These are phyloP conservation scores for Lachnellula willkommii DNA, from an alignment of 2,329 filamentous ascomycete species.

Conservation along the genomic window DNA sequence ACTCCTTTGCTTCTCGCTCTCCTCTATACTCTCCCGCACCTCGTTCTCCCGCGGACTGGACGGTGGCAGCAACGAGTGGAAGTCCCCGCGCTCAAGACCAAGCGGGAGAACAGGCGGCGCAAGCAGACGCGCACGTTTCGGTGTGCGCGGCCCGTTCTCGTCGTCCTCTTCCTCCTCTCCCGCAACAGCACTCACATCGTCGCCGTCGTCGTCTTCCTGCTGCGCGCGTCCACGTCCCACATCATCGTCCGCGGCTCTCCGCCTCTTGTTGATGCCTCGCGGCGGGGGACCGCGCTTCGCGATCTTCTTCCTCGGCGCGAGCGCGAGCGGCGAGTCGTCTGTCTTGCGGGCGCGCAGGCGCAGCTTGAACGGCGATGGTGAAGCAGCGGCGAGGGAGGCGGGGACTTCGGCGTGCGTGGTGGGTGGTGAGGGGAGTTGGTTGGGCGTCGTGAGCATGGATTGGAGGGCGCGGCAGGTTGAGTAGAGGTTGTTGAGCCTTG, in stretches of 20 bases:
- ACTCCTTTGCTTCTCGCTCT: constrained; percentile 20
- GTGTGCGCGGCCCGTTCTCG: constrained; percentile 39
- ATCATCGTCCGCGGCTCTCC: constrained; percentile 43
- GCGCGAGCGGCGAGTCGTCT: constrained; percentile 8
- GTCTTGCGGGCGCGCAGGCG: constrained; percentile 46
- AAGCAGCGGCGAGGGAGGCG: not conserved
- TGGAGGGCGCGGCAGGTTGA: constrained; percentile 57
- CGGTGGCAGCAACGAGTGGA: constrained; percentile 37
- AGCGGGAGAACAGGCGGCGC: constrained; percentile 56
- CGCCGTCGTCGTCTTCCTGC: constrained; percentile 25
- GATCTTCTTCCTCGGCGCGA: constrained; percentile 37
- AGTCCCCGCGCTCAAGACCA: constrained; percentile 54
- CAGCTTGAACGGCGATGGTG: constrained; percentile 42
- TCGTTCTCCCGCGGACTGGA: constrained; percentile 14
- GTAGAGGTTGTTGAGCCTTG: constrained; percentile 50
- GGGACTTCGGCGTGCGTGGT: constrained; percentile 33
- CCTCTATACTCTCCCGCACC: constrained; percentile 28
- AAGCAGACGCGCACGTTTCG: constrained; percentile 52
- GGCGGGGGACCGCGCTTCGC: constrained; percentile 45
- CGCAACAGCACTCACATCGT: not conserved
- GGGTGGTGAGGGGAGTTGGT: constrained; percentile 51
- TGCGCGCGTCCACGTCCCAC: constrained; percentile 40
- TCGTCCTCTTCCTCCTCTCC: constrained; percentile 18
- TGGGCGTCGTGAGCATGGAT: constrained; percentile 46
- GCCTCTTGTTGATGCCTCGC: constrained; percentile 48